Evolutionary conservation across 352 stramenopile genomes (phyloP).

Genomic region (Globisporangium ultimum): DNA sequence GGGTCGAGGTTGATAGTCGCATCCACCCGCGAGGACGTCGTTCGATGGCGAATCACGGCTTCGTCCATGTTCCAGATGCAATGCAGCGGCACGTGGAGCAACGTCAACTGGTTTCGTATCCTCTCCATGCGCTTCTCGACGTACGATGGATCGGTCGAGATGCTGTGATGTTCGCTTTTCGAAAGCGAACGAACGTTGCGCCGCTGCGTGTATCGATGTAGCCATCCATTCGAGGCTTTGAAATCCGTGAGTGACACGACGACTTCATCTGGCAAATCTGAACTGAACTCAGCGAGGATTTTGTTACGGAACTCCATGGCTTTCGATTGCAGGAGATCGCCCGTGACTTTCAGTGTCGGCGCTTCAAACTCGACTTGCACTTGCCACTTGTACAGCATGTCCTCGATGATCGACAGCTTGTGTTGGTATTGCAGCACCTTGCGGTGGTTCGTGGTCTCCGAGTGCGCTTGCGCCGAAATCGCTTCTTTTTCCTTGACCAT

Average conservation of each 20-base stretch:
- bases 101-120: conserved; percentile 45
- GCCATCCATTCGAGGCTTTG: conserved; percentile 82
- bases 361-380: conserved; percentile 71
- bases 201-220: conserved; percentile 75
- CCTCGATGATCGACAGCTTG: conserved; percentile 82
- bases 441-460: conserved; percentile 63
- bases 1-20: conserved; percentile 42
- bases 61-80: conserved; percentile 81
- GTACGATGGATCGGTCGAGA: conserved; percentile 7
- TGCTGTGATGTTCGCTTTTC: conserved; percentile 26
- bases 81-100: conserved; percentile 36
- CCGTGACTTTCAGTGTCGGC: conserved; percentile 66
- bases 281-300: conserved; percentile 67
- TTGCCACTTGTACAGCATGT: conserved; percentile 87
- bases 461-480: conserved; percentile 65
- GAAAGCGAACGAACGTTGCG: conserved; percentile 62
- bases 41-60: conserved; percentile 39
- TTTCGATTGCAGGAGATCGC: conserved; percentile 72
- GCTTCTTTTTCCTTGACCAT: conserved; percentile 84
- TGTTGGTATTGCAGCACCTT: conserved; percentile 84
- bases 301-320: conserved; percentile 83
- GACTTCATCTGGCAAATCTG: conserved; percentile 64
- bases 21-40: conserved; percentile 33
- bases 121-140: conserved; percentile 40
- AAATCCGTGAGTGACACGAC: conserved; percentile 80